A percentile compares a stretch with the other conserved stretches of the same genome.
Conservation (phyloP, 345 rosid genomes). For the Kandelia obovata region DNA sequence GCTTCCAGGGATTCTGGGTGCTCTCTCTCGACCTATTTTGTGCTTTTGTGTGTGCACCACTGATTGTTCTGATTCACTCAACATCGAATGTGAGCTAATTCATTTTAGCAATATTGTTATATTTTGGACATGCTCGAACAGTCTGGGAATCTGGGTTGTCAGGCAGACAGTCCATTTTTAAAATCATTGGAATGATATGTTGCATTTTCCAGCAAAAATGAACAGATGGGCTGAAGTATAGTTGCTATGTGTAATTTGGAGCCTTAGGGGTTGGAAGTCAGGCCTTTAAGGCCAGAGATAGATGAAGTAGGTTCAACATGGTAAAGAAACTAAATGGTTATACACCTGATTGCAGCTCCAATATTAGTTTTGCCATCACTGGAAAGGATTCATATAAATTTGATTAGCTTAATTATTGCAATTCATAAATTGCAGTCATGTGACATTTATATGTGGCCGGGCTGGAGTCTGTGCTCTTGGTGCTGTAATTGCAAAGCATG, state of each 20-base stretch:
- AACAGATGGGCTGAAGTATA: neutral
- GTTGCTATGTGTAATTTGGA: neutral
- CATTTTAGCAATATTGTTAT: neutral
- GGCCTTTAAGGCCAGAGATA: neutral
- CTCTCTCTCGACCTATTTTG: neutral
- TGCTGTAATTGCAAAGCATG: slow-evolving; percentile 58
- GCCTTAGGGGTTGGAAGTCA: neutral
- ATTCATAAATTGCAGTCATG: slow-evolving; percentile 28
- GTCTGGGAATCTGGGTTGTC: neutral
- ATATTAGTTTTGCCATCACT: neutral
- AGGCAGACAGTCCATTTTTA: neutral
- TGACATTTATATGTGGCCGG: slow-evolving; percentile 62
- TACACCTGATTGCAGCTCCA: neutral
- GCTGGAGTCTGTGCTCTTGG: slow-evolving; percentile 77
- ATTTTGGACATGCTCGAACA: neutral
- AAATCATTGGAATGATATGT: neutral
- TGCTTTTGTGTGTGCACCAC: neutral
- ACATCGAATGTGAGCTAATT: neutral
- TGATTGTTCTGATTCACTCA: neutral
- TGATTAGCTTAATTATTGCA: slow-evolving; percentile 1
- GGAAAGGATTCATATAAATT: neutral
- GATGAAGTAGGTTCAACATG: neutral
- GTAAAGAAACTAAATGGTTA: neutral
- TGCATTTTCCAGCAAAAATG: neutral
- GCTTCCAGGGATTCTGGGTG: slow-evolving; percentile 56